phyloP scores from a whole-genome alignment of 2,329 filamentous ascomycete genomes.

The Fonsecaea pugnacius region DNA sequence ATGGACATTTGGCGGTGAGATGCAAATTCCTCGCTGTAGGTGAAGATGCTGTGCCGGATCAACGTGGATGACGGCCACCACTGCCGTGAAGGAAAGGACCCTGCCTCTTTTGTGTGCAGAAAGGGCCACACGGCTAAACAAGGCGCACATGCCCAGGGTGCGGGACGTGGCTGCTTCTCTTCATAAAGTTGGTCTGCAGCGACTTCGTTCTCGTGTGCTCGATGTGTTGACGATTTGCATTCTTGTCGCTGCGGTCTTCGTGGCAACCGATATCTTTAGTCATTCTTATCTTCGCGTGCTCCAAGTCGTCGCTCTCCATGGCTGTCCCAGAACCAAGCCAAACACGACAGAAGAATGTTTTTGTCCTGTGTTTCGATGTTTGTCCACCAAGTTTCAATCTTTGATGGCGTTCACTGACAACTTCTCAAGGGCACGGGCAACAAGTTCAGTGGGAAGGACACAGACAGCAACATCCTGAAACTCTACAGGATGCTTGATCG shows the following conservation, averaged over 20 bases:
- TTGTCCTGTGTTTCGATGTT: constrained; percentile 35
- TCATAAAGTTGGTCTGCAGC: background rate
- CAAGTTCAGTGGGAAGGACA: constrained; percentile 49
- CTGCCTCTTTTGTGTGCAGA: background rate
- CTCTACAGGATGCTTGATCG: constrained; percentile 48
- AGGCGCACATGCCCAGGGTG: background rate
- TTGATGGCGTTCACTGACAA: constrained; percentile 39
- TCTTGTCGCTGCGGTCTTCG: background rate
- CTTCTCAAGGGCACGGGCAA: constrained; percentile 49
- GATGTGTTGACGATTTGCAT: background rate
- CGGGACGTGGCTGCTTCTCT: background rate
- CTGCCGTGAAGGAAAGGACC: background rate
- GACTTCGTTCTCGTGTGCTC: background rate
- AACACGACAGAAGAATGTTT: constrained; percentile 29
- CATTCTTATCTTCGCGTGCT: background rate
- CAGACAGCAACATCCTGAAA: constrained; percentile 54
- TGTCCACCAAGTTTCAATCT: background rate
- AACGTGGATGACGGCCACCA: background rate
- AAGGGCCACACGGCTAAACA: background rate
- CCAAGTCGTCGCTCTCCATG: constrained; percentile 10
- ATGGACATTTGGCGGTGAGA: constrained; percentile 1
- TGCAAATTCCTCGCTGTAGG: background rate
- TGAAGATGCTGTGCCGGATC: background rate
- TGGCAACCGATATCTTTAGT: background rate
- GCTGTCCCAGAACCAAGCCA: constrained; percentile 12